Percentiles rank a stretch among this genome's conserved stretches.
phyloP scores from a whole-genome alignment of 306 rosid species.

The Inga laurina region DNA sequence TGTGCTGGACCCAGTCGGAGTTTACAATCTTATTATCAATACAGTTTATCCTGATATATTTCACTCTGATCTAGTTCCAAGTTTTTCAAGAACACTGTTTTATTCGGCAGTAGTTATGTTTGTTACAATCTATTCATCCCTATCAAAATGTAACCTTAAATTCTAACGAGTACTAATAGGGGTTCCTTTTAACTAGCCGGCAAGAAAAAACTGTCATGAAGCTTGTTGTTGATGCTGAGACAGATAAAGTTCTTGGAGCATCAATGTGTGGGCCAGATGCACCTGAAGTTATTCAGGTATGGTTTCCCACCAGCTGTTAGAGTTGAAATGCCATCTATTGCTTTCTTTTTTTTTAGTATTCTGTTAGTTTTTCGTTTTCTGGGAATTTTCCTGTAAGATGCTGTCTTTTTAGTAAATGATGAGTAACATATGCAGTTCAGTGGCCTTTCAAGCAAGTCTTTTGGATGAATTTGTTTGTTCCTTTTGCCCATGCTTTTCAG shows the following conservation, averaged over 20 bases:
- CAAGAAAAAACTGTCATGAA: slow-evolving; percentile 95
- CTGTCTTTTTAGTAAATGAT: not conserved
- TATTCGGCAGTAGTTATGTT: not conserved
- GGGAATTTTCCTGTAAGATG: not conserved
- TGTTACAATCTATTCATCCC: not conserved
- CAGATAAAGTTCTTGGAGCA: slow-evolving; percentile 86
- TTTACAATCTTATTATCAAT: not conserved
- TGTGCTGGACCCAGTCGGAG: not conserved
- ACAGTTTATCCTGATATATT: slow-evolving; percentile 6
- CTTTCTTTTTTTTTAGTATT: not conserved
- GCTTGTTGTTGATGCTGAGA: slow-evolving; percentile 87
- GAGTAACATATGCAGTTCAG: not conserved
- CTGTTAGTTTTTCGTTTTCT: not conserved
- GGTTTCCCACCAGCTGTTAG: slow-evolving; percentile 12
- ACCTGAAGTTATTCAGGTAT: slow-evolving; percentile 94
- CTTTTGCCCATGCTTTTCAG: not conserved
- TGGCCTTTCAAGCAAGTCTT: not conserved
- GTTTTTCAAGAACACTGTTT: slow-evolving; percentile 18
- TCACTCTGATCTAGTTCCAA: not conserved
- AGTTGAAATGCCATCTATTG: slow-evolving; percentile 14
- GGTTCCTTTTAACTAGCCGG: slow-evolving; percentile 54
- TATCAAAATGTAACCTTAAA: not conserved
- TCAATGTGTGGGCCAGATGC: slow-evolving; percentile 98
- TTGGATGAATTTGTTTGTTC: not conserved
- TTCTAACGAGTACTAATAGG: slow-evolving; percentile 22